Conservation (phyloP, 2,329 filamentous ascomycete genomes). For the Ceratocystis papillata region DNA sequence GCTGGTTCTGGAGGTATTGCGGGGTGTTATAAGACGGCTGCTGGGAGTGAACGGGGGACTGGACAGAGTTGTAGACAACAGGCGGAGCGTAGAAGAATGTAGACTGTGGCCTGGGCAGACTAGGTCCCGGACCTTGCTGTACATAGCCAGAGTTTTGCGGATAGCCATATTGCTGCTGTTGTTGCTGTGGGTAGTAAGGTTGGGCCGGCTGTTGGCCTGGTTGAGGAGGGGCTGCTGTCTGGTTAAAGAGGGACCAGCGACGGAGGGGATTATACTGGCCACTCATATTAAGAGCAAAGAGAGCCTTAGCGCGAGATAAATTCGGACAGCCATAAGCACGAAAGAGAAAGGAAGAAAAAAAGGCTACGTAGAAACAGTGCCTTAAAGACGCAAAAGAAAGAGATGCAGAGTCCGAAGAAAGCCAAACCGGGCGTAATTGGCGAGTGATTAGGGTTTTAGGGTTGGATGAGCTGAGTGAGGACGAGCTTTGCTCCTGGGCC, state of each 20-base stretch:
- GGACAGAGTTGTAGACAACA: not conserved
- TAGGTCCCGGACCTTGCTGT: not conserved
- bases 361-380: too few relatives aligned
- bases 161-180: not conserved
- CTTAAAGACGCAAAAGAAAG: too few relatives aligned
- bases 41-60: not conserved
- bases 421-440: not conserved
- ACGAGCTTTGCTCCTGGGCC: not conserved
- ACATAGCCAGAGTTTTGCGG: not conserved
- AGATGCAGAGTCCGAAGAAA: not conserved
- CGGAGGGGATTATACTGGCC: constrained; percentile 3
- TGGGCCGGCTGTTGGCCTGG: not conserved
- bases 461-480: not conserved
- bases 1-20: not conserved
- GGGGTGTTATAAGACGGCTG: constrained; percentile 1
- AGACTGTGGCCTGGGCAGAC: not conserved
- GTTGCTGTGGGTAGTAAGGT: not conserved
- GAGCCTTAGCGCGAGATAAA: not conserved
- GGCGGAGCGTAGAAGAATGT: not conserved
- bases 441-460: too few relatives aligned
- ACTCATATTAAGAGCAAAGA: not conserved
- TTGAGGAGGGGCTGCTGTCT: not conserved
- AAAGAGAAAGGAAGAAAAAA: not conserved
- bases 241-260: constrained; percentile 8
- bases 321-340: not conserved